Percentiles rank a stretch among this genome's conserved stretches.
These are phyloP conservation scores for Nematodospora valgi DNA, from an alignment of 805 yeast species.

Conservation along the genomic window DNA sequence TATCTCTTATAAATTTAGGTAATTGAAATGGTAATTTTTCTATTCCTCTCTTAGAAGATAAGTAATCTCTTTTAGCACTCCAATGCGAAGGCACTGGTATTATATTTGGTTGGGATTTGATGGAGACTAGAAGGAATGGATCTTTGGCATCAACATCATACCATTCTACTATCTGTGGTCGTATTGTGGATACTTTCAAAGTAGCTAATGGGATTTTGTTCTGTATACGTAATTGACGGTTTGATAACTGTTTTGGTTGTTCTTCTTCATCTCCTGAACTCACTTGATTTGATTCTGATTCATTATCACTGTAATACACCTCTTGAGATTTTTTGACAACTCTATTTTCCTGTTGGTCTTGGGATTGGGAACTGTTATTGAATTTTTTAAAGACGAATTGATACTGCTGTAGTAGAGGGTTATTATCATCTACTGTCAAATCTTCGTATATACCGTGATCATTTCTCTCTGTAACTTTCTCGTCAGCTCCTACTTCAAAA, in stretches of 20 bases:
- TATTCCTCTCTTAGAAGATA: constrained; percentile 61
- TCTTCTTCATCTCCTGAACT: constrained; percentile 17
- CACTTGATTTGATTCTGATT: constrained; percentile 10
- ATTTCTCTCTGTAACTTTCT: background rate
- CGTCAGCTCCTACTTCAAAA: constrained; percentile 5
- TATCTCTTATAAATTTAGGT: constrained; percentile 73
- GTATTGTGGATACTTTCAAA: constrained; percentile 55
- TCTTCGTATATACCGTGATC: background rate
- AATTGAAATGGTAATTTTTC: constrained; percentile 71
- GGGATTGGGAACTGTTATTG: background rate
- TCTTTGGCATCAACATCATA: constrained; percentile 81
- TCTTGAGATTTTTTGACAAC: constrained; percentile 7
- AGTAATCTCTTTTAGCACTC: constrained; percentile 73
- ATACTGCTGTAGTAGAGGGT: constrained; percentile 16
- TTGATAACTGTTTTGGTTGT: constrained; percentile 29
- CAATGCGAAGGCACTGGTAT: constrained; percentile 85
- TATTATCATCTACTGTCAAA: constrained; percentile 2
- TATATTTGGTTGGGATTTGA: constrained; percentile 63
- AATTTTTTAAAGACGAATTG: constrained; percentile 18
- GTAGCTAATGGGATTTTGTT: constrained; percentile 63
- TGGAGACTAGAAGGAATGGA: constrained; percentile 59
- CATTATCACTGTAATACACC: constrained; percentile 24
- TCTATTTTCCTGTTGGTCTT: constrained; percentile 2
- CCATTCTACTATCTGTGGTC: constrained; percentile 83
- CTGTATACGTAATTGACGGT: constrained; percentile 48